These are phyloP conservation scores for Crithidia brevicula DNA, from an alignment of 208 protist species.

Conservation along the genomic window DNA sequence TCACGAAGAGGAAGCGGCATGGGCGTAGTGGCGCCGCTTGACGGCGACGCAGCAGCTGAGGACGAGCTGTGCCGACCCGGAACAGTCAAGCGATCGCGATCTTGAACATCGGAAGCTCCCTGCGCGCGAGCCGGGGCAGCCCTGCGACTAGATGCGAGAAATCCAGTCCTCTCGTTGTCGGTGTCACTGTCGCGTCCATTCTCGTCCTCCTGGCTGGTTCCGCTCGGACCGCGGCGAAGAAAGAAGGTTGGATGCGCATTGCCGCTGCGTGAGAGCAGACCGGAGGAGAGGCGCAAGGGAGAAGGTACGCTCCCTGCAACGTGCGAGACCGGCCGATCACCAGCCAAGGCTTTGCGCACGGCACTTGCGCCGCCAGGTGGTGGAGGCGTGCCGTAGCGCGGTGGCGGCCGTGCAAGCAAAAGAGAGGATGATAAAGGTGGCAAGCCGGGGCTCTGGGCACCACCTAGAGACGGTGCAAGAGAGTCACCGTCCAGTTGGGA, in stretches of 20 bases:
- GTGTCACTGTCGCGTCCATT: neutral
- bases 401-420: neutral
- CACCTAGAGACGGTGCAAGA: neutral
- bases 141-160: neutral
- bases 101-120: neutral
- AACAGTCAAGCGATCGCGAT: neutral
- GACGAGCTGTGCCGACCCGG: neutral
- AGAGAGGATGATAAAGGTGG: neutral
- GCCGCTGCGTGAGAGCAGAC: neutral
- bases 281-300: neutral
- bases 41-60: neutral
- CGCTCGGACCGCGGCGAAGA: neutral
- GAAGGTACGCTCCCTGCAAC: conserved; percentile 7
- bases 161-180: neutral
- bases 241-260: too few relatives aligned
- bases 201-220: neutral
- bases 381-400: conserved; percentile 6
- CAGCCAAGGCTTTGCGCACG: conserved; percentile 5
- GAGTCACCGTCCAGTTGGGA: conserved; percentile 18
- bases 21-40: neutral
- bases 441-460: neutral
- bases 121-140: neutral
- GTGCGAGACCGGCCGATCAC: neutral
- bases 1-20: neutral
- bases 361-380: conserved; percentile 2